These are phyloP conservation scores for Rubroboletus satanas DNA, from an alignment of 768 basidiomycete genomes.

Conservation along the genomic window DNA sequence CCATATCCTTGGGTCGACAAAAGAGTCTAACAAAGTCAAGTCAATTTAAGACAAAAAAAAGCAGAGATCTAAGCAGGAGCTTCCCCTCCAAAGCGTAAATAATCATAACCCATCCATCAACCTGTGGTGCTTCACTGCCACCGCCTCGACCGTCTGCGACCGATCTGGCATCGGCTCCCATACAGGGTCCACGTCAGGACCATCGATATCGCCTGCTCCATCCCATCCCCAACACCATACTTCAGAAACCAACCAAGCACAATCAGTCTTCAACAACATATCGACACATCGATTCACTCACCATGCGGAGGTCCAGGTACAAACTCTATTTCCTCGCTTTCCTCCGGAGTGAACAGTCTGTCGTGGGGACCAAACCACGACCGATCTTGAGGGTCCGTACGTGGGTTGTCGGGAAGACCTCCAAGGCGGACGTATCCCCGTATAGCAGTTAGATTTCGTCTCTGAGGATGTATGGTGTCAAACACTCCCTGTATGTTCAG, in stretches of 20 bases:
- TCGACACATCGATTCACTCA: slow-evolving; percentile 29
- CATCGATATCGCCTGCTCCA: slow-evolving; percentile 95
- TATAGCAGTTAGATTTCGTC: slow-evolving; percentile 93
- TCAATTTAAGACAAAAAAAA: background rate
- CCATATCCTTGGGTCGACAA: background rate
- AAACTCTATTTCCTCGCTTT: slow-evolving; percentile 74
- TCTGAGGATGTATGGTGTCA: slow-evolving; percentile 87
- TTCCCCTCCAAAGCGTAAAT: background rate
- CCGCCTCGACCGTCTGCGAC: slow-evolving; percentile 53
- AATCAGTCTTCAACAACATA: background rate
- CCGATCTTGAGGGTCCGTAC: slow-evolving; percentile 96
- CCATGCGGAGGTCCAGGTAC: slow-evolving; percentile 80
- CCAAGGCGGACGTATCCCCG: slow-evolving; percentile 92
- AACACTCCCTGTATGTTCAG: slow-evolving; percentile 70
- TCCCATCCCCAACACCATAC: slow-evolving; percentile 99
- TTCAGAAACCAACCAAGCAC: slow-evolving; percentile 29
- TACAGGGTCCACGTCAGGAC: slow-evolving; percentile 95
- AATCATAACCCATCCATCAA: slow-evolving; percentile 24
- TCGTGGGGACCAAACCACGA: slow-evolving; percentile 98
- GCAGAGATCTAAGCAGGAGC: slow-evolving; percentile 14
- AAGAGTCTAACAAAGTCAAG: no score
- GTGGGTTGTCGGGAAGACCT: slow-evolving; percentile 94
- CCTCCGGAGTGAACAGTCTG: slow-evolving; percentile 86
- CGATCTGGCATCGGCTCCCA: slow-evolving; percentile 85
- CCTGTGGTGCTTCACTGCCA: slow-evolving; percentile 70